A percentile compares a stretch with the other conserved stretches of the same genome.
Evolutionary conservation across 2,329 filamentous ascomycete genomes (phyloP).

Genomic region (Cladophialophora exuberans): DNA sequence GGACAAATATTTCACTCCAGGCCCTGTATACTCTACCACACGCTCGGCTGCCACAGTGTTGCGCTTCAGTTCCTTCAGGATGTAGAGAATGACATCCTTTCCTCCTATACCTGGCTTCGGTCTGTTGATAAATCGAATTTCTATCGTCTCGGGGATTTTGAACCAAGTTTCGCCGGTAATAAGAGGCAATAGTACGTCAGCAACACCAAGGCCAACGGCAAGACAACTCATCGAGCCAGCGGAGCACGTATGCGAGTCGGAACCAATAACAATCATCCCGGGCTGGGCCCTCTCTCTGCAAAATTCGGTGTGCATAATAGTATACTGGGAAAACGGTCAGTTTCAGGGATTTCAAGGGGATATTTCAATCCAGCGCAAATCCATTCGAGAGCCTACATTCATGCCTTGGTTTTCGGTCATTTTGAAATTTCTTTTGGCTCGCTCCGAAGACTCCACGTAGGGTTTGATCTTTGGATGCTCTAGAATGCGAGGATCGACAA

Average conservation of each 20-base stretch:
- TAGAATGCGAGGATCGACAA: conserved; percentile 50
- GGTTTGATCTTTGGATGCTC: conserved; percentile 40
- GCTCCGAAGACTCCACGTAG: conserved; percentile 44
- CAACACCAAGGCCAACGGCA: conserved; percentile 51
- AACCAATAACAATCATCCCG: conserved; percentile 49
- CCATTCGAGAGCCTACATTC: too few species aligned
- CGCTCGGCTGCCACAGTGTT: conserved; percentile 52
- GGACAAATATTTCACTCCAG: conserved; percentile 44
- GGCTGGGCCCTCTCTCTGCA: conserved; percentile 49
- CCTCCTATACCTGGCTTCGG: conserved; percentile 45
- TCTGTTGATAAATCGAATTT: conserved; percentile 45
- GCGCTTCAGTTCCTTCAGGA: conserved; percentile 48
- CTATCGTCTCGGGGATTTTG: conserved; percentile 48
- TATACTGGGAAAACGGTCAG: too few species aligned
- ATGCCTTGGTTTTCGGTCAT: conserved; percentile 49
- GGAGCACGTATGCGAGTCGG: conserved; percentile 54
- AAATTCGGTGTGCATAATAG: conserved; percentile 55
- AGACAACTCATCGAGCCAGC: conserved; percentile 47
- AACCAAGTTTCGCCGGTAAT: conserved; percentile 55
- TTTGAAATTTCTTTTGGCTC: conserved; percentile 45
- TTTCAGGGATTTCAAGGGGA: too few species aligned
- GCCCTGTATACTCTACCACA: conserved; percentile 51
- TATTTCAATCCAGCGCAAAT: too few species aligned
- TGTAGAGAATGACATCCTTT: conserved; percentile 52
- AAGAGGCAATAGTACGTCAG: conserved; percentile 51